A percentile compares a stretch with the other conserved stretches of the same genome.
Evolutionary conservation across 768 basidiomycete genomes (phyloP).

Genomic region (Panellus pusillus): DNA sequence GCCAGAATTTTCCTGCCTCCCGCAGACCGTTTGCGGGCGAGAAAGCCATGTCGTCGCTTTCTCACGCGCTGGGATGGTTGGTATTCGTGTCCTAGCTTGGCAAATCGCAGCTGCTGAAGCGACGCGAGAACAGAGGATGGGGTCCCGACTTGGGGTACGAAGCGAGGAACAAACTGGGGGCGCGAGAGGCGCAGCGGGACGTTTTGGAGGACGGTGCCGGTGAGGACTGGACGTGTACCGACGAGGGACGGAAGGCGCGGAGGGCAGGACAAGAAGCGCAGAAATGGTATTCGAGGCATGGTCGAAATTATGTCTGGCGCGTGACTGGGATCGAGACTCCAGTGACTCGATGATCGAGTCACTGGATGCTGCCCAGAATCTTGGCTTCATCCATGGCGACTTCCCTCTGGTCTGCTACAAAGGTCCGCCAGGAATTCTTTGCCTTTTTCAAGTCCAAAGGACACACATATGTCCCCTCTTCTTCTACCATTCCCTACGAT

Average conservation of each 20-base stretch:
- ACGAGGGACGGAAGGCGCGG: constrained; percentile 30
- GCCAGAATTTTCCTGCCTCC: constrained; percentile 72
- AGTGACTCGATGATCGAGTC: no score
- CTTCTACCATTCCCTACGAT: constrained; percentile 93
- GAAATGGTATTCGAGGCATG: constrained; percentile 46
- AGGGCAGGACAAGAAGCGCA: constrained; percentile 36
- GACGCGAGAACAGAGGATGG: constrained; percentile 40
- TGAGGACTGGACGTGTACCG: constrained; percentile 4
- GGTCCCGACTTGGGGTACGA: constrained; percentile 21
- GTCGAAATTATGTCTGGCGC: constrained; percentile 13
- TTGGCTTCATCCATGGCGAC: constrained; percentile 35
- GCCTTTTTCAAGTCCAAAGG: constrained; percentile 77
- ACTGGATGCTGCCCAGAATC: constrained; percentile 21
- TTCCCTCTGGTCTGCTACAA: constrained; percentile 72
- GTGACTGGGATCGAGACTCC: constrained; percentile 22
- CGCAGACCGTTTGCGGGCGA: constrained; percentile 67
- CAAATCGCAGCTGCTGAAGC: constrained; percentile 58
- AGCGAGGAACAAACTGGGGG: constrained; percentile 24
- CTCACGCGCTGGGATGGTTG: constrained; percentile 94
- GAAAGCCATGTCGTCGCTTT: constrained; percentile 91
- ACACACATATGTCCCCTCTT: constrained; percentile 90
- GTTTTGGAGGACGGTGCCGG: constrained; percentile 19
- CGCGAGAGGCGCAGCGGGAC: constrained; percentile 24
- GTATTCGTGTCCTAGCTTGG: constrained; percentile 83
- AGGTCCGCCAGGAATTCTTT: constrained; percentile 88